Conservation (phyloP, 139 green algal genomes). For the Penium margaritaceum region DNA sequence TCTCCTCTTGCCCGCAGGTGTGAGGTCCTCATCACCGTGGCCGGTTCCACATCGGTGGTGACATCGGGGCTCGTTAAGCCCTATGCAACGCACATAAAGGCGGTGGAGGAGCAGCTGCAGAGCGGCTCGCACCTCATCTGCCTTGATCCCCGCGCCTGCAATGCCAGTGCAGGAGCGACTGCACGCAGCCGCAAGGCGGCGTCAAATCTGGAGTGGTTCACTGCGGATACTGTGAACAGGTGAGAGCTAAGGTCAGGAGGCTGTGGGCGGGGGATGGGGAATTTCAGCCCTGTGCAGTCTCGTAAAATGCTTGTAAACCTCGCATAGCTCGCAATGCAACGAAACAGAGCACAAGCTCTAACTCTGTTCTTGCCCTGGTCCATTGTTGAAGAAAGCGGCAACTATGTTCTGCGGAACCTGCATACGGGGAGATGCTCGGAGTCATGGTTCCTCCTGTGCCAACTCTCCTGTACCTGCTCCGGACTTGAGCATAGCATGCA, state of each 20-base stretch:
- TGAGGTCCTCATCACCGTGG: not conserved
- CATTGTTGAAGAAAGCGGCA: not conserved
- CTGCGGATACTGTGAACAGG: not conserved
- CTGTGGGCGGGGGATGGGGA: too few relatives aligned
- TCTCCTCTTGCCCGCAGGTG: constrained; percentile 4
- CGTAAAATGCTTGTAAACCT: too few relatives aligned
- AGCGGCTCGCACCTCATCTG: constrained; percentile 6
- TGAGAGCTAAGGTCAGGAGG: not conserved
- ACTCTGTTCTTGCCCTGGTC: too few relatives aligned
- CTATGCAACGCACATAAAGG: not conserved
- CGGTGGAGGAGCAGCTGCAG: constrained; percentile 1
- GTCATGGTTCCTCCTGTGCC: too few relatives aligned
- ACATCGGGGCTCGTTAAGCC: not conserved
- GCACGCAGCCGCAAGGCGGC: too few relatives aligned
- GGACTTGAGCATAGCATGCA: not conserved
- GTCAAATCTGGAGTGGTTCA: too few relatives aligned
- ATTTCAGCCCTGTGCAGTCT: too few relatives aligned
- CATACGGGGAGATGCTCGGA: not conserved
- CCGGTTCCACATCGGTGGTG: not conserved
- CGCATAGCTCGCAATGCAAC: too few relatives aligned
- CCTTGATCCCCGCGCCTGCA: not conserved
- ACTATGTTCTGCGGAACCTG: not conserved
- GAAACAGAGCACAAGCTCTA: too few relatives aligned
- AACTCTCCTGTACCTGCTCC: not conserved
- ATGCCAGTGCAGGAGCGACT: too few relatives aligned